Conservation (phyloP, 805 yeast species). For the Kluyveromyces siamensis region DNA sequence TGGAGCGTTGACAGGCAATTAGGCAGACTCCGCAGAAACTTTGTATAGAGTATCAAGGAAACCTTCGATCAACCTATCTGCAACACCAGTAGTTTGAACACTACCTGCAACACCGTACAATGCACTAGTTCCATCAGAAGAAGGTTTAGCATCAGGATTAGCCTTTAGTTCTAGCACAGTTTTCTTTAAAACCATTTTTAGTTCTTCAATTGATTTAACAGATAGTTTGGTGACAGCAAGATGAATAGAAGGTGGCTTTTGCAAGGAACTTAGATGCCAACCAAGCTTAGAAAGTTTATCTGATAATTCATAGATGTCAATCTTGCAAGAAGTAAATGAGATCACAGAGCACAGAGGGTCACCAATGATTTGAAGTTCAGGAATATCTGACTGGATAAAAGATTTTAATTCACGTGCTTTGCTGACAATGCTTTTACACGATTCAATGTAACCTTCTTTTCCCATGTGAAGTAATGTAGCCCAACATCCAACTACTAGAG, state of each 20-base stretch:
- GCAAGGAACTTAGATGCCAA: constrained; percentile 87
- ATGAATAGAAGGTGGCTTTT: constrained; percentile 86
- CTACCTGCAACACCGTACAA: constrained; percentile 95
- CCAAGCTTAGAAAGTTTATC: constrained; percentile 49
- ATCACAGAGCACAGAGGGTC: constrained; percentile 81
- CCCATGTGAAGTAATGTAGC: constrained; percentile 82
- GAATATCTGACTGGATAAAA: constrained; percentile 38
- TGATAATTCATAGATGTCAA: constrained; percentile 71
- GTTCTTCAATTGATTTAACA: constrained; percentile 48
- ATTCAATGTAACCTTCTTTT: constrained; percentile 64
- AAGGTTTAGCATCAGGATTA: constrained; percentile 21
- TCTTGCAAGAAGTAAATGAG: constrained; percentile 53
- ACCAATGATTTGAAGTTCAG: constrained; percentile 65
- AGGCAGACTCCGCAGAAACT: constrained; percentile 9
- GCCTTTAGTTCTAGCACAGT: constrained; percentile 35
- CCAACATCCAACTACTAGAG: constrained; percentile 97
- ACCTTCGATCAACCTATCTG: constrained; percentile 66
- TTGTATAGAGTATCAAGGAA: constrained; percentile 79
- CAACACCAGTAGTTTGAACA: constrained; percentile 73
- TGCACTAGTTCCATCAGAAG: constrained; percentile 67
- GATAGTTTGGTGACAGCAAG: constrained; percentile 77
- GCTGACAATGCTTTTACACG: constrained; percentile 56
- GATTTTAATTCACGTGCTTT: constrained; percentile 52
- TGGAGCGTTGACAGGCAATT: too few relatives aligned
- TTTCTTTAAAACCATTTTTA: constrained; percentile 42